A percentile compares a stretch with the other conserved stretches of the same genome.
These are phyloP conservation scores for Podospora didyma DNA, from an alignment of 495 filamentous ascomycete species.

Conservation along the genomic window DNA sequence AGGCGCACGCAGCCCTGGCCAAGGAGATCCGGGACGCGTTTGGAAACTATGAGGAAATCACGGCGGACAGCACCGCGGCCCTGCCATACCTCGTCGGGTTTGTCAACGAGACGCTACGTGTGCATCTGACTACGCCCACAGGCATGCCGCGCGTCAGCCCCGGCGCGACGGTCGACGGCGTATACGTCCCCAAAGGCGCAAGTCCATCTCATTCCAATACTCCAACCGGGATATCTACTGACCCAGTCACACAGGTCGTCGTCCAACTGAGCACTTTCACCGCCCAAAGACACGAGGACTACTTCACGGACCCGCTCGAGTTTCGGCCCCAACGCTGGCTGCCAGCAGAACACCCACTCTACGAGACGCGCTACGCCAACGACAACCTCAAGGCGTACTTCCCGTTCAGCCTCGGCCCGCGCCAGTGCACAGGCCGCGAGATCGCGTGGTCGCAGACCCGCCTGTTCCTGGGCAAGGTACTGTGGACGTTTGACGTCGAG, in stretches of 20 bases:
- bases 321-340: slow-evolving; percentile 24
- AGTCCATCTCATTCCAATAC: background rate
- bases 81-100: slow-evolving; percentile 16
- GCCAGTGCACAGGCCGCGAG: slow-evolving; percentile 15
- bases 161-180: slow-evolving; percentile 20
- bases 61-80: background rate
- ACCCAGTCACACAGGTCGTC: slow-evolving; percentile 1
- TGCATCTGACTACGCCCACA: background rate
- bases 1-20: background rate
- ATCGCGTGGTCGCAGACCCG: slow-evolving; percentile 18
- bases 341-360: slow-evolving; percentile 11
- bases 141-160: slow-evolving; percentile 18
- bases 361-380: slow-evolving; percentile 10
- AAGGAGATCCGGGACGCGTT: slow-evolving; percentile 20
- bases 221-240: background rate
- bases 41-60: slow-evolving; percentile 18
- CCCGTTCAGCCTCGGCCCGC: slow-evolving; percentile 21
- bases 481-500: slow-evolving; percentile 28
- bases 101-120: slow-evolving; percentile 20
- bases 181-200: slow-evolving; percentile 22
- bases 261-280: background rate
- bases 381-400: slow-evolving; percentile 14
- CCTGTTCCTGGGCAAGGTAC: slow-evolving; percentile 24
- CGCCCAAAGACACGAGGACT: slow-evolving; percentile 2
- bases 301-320: slow-evolving; percentile 14